phyloP scores from a whole-genome alignment of 2,329 filamentous ascomycete species.

The Metarhizium brunneum region DNA sequence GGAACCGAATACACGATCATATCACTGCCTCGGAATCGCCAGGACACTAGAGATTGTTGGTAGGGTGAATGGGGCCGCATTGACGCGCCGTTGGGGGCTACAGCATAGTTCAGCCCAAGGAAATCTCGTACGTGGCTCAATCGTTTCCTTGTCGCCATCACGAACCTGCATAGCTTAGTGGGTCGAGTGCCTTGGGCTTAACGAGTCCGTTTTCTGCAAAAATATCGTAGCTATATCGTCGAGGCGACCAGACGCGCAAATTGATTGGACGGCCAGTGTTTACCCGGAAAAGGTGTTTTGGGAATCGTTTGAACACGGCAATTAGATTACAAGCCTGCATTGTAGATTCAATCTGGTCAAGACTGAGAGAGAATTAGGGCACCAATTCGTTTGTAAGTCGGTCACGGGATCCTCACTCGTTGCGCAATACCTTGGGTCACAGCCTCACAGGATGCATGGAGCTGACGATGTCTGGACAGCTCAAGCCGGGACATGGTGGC shows the following conservation, averaged over 20 bases:
- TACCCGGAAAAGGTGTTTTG: conserved; percentile 9
- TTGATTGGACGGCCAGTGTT: conserved; percentile 7
- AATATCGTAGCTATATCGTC: conserved; percentile 6
- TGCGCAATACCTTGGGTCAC: too few relatives aligned
- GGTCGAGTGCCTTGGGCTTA: conserved; percentile 5
- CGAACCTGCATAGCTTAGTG: conserved; percentile 6
- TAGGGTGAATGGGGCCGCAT: conserved; percentile 12
- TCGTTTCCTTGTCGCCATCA: neutral
- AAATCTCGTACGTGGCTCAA: too few relatives aligned
- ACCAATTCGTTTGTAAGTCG: too few relatives aligned
- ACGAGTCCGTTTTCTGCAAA: neutral
- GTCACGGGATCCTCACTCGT: too few relatives aligned
- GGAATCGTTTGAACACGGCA: conserved; percentile 4
- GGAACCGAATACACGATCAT: conserved; percentile 10
- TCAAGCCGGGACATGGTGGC: too few relatives aligned
- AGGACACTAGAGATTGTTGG: conserved; percentile 10
- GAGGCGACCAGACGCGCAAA: conserved; percentile 7
- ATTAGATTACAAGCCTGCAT: neutral
- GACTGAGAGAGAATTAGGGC: too few relatives aligned
- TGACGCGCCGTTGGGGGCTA: conserved; percentile 15
- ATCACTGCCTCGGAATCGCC: conserved; percentile 8
- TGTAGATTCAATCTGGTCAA: too few relatives aligned
- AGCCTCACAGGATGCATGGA: too few relatives aligned
- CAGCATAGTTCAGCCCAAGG: too few relatives aligned
- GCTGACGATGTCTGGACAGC: too few relatives aligned